Evolutionary conservation across 1,139 yeast genomes (phyloP), one percentile per base, ranked within the genome.

Genomic region (Blastobotrys petasosporus): DNA sequence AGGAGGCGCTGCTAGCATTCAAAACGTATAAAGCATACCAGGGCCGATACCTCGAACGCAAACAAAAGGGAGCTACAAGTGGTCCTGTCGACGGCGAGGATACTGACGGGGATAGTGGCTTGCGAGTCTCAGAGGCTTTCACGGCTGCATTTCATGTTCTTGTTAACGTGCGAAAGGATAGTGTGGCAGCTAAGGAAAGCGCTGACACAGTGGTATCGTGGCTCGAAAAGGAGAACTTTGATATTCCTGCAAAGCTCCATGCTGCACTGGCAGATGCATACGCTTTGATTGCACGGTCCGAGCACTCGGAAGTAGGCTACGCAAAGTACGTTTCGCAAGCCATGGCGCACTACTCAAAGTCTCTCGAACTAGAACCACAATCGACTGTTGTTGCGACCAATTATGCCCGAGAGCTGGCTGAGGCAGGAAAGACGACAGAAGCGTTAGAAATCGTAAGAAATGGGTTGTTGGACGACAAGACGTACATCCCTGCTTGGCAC

Each of bases 401-500:
- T 25, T 59, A 54, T 44, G 67, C 67, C 7, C 48, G 61, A 28
- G 51, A 60, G 41, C 51, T 62, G 6, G 67, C 66, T 11, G 52
- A 58, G 15, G 49, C 50, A 9, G 49, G 55, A 2, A 54, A 61
- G 23, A 52, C 61, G 3, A 37, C 51, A 2, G 50, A 48, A 11
- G 67, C 73, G 1, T 54, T 67, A 34, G 59, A 59, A 32, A 53
- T 64, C 30, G 61, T 64, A 1, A 61, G 67, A 35, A 59, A 58
- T 32, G 73, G 66, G 17, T 58, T 77, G 31, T 59, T 59, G 9
- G 52, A 62, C 10, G 65, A 71, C 37, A 71, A 75, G 1, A 64
- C 65, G 11, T 69, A 70, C 52, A 61, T 74, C 45, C 69, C 70
- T 48, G 69, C 75, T 35, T 72, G 82, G 73, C 79, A 79, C 54